Evolutionary conservation across 441 rosid genomes (phyloP).

Genomic region (Gossypium aridum): DNA sequence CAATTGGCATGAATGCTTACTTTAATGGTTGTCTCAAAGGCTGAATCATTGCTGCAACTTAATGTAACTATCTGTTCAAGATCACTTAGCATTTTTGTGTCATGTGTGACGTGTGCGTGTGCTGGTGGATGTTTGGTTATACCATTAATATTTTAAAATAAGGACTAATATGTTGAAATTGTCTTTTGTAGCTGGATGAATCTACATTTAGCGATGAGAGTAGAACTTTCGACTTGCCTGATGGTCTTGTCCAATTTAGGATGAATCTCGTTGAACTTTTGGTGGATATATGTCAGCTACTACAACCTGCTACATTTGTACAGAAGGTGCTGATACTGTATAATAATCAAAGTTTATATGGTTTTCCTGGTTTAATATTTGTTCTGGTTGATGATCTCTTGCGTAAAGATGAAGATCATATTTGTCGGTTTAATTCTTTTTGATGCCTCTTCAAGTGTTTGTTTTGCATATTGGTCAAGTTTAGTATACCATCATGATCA

Average conservation of each 20-base stretch:
- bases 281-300: constrained; percentile 89
- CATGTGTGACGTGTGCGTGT: background rate
- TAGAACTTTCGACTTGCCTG: constrained; percentile 65
- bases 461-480: background rate
- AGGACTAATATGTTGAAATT: background rate
- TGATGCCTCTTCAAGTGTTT: background rate
- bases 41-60: background rate
- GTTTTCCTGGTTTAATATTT: background rate
- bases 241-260: constrained; percentile 79
- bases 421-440: constrained; percentile 7
- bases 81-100: background rate
- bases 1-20: background rate
- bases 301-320: constrained; percentile 55
- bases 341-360: background rate
- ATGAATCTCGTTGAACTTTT: constrained; percentile 83
- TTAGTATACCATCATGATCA: background rate
- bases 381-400: background rate
- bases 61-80: background rate
- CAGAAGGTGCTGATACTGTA: constrained; percentile 59
- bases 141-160: background rate
- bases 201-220: constrained; percentile 57
- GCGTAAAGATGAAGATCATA: background rate
- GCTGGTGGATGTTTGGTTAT: background rate
- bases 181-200: constrained; percentile 70
- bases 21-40: background rate